A percentile compares a stretch with the other conserved stretches of the same genome.
Conservation (phyloP, 2,329 filamentous ascomycete genomes). For the Aspergillus sp. region DNA sequence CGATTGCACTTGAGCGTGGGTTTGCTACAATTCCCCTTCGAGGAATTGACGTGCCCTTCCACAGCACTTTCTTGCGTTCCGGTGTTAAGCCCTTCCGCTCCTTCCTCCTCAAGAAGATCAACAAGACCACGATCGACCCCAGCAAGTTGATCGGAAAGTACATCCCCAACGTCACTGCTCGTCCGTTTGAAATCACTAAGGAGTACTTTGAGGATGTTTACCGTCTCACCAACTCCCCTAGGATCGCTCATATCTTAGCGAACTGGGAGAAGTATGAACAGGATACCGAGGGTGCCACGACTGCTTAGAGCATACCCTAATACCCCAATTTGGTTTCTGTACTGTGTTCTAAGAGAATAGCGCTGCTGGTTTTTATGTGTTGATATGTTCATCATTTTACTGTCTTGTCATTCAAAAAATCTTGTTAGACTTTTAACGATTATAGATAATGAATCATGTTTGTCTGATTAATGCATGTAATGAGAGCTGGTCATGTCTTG, state of each 20-base stretch:
- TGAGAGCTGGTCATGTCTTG: no score
- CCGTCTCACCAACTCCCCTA: conserved; percentile 72
- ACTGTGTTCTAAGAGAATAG: no score
- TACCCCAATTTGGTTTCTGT: no score
- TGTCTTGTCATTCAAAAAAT: no score
- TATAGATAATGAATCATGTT: no score
- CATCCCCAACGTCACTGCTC: conserved; percentile 96
- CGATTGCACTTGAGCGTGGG: conserved; percentile 84
- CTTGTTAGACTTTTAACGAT: no score
- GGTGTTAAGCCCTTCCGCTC: conserved; percentile 98
- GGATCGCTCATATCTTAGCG: conserved; percentile 55
- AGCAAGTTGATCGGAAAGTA: conserved; percentile 97
- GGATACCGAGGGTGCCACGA: conserved; percentile 19
- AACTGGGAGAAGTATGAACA: conserved; percentile 73
- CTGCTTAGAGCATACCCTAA: conserved; percentile 2
- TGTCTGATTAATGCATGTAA: no score
- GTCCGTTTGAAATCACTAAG: conserved; percentile 90
- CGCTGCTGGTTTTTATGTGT: no score
- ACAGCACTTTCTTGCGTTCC: conserved; percentile 94
- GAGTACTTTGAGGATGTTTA: conserved; percentile 99
- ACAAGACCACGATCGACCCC: conserved; percentile 97
- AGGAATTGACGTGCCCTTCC: conserved; percentile 98
- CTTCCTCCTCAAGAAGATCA: conserved; percentile 99
- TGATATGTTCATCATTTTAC: no score
- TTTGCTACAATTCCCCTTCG: conserved; percentile 95